Percentiles rank a stretch among this genome's conserved stretches.
Conservation (phyloP, 805 yeast species). For the Ogataea populi-albae region DNA sequence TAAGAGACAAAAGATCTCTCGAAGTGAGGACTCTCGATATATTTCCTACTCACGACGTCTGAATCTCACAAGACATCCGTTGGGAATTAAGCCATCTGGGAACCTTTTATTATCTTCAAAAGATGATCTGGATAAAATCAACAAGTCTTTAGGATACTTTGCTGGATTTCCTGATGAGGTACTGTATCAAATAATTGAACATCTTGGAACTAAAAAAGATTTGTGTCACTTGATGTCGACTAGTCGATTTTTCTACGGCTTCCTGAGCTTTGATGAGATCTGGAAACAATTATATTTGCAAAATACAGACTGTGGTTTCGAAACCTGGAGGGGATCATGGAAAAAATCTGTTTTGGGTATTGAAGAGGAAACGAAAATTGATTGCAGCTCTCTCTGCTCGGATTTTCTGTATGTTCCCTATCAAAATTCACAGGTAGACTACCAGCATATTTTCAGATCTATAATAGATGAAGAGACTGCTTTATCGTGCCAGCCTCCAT, state of each 20-base stretch:
- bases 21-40: constrained; percentile 7
- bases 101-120: constrained; percentile 38
- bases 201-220: constrained; percentile 45
- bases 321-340: constrained; percentile 80
- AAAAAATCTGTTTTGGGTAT: constrained; percentile 52
- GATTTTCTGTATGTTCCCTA: constrained; percentile 81
- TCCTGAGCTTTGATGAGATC: constrained; percentile 69
- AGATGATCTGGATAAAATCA: constrained; percentile 18
- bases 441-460: constrained; percentile 44
- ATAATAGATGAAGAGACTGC: constrained; percentile 46
- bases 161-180: constrained; percentile 60
- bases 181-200: constrained; percentile 49
- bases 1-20: constrained; percentile 5
- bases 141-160: constrained; percentile 51
- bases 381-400: constrained; percentile 58
- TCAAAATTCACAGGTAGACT: constrained; percentile 73
- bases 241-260: constrained; percentile 71
- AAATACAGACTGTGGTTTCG: constrained; percentile 16
- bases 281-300: constrained; percentile 65
- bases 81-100: constrained; percentile 75
- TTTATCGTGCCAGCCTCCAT: neutral
- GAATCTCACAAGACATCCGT: constrained; percentile 53
- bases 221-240: constrained; percentile 52
- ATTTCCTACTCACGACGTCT: constrained; percentile 22
- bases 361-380: constrained; percentile 42